phyloP scores from a whole-genome alignment of 345 rosid species.

The Gossypium ekmanianum region DNA sequence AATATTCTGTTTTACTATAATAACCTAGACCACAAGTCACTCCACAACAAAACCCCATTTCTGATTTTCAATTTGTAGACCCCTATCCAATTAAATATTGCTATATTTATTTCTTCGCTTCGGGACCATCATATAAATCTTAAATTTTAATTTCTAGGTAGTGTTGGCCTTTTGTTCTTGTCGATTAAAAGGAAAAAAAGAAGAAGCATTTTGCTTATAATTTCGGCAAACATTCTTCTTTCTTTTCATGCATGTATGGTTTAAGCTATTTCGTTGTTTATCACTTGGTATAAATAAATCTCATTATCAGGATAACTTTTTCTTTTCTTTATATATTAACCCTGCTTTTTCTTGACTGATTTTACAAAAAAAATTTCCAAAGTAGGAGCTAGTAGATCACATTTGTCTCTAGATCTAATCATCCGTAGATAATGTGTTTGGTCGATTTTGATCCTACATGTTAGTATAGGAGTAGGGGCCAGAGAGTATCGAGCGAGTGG shows the following conservation, averaged over 20 bases:
- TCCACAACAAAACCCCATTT: conserved; percentile 27
- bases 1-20: conserved; percentile 21
- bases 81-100: neutral
- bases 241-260: neutral
- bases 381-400: too few species aligned
- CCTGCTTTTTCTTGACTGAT: too few species aligned
- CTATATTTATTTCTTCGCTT: neutral
- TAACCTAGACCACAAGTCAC: conserved; percentile 17
- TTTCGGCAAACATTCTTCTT: too few species aligned
- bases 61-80: neutral
- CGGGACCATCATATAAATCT: neutral
- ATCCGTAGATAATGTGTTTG: too few species aligned
- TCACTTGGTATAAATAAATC: neutral
- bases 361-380: too few species aligned
- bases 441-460: too few species aligned
- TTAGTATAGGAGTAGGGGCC: too few species aligned
- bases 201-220: too few species aligned
- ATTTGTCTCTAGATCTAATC: too few species aligned
- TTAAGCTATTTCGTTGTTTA: neutral
- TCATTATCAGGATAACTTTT: neutral
- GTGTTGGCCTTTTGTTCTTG: too few species aligned
- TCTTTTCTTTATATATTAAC: neutral
- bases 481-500: too few species aligned
- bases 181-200: too few species aligned
- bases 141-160: neutral